phyloP scores from a whole-genome alignment of 2,329 filamentous ascomycete species.

The Thielaviopsis populi region DNA sequence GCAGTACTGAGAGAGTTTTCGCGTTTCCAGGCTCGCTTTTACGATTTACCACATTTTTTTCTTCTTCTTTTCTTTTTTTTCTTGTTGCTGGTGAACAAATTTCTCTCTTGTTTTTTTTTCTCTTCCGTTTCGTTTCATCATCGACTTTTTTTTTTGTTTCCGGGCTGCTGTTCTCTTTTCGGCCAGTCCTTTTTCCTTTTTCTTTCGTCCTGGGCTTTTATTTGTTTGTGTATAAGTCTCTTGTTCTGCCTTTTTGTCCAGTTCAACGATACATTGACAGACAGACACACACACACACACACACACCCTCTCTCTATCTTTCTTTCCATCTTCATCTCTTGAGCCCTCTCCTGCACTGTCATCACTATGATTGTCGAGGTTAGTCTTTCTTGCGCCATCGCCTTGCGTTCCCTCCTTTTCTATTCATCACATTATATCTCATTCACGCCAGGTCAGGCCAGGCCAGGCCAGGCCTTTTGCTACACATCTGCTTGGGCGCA shows the following conservation, averaged over 20 bases:
- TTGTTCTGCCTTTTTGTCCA: not conserved
- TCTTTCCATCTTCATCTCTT: not conserved
- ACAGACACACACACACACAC: not conserved
- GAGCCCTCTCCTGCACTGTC: not conserved
- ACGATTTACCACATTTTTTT: not conserved
- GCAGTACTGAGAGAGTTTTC: not conserved
- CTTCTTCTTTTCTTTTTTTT: not conserved
- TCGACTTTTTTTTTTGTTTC: slow-evolving; percentile 10
- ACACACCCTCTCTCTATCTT: not conserved
- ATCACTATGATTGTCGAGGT: slow-evolving; percentile 24
- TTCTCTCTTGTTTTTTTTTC: not conserved
- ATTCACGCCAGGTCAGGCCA: no score
- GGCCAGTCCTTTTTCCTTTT: not conserved
- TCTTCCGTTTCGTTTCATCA: slow-evolving; percentile 15
- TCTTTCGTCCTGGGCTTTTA: not conserved
- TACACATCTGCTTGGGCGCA: not conserved
- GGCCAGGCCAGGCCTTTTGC: not conserved
- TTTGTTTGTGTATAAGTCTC: slow-evolving; percentile 10
- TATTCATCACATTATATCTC: not conserved
- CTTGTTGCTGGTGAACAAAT: not conserved
- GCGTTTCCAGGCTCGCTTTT: not conserved
- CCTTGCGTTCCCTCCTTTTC: slow-evolving; percentile 13
- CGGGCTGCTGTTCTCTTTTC: not conserved
- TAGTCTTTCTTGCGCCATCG: slow-evolving; percentile 17
- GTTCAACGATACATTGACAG: not conserved